Evolutionary conservation across 2,329 filamentous ascomycete genomes (phyloP), one percentile per base, ranked within the genome.

Genomic region (Fusarium aywerte): DNA sequence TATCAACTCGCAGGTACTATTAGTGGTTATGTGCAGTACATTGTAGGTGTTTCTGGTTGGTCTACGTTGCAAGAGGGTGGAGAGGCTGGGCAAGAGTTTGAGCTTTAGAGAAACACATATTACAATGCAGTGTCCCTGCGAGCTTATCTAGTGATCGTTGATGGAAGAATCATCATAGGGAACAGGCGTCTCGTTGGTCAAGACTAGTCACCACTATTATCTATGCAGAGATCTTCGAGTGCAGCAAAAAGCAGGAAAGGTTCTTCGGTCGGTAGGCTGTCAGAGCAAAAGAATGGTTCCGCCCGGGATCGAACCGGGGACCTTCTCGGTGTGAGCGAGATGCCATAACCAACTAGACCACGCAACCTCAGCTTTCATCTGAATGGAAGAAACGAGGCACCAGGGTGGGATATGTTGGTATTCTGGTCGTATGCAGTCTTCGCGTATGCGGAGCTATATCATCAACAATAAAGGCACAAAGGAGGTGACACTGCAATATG

Each of bases 311-410:
- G 59, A 62, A 62, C 59, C 58, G 59, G 59, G 50, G 59, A 62
- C 59, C 59, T 62, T 62, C 58, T 62, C 58, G 58, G 50, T 62
- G 59, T 62, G 59, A 62, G 58, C 58, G 58, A 63, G 60, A 62
- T 62, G 58, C 60, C 58, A 63, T 63, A 63, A 63, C 58, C 58
- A 58, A 40, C 60, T 63, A 63, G 60, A 63, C 60, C 58, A 63
- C 60, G 60, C 32, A 63, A 63, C 60, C 58, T 31, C 1, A 2
- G 12, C 7, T 25, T 20, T 16, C 25, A 18, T 32, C 16, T 21
- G 13, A 10, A 2, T 7, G 12, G 2, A 9, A 27, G 8, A 10
- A 12, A 5, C 3, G 9, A 10, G 6, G 2, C 7, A 12, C 7
- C 16, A 35, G 15, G 15, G 2, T 4, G 3, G 16, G 11, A 23